Conservation (phyloP, 1,284 basidiomycete genomes). For the Ganoderma multipileum region DNA sequence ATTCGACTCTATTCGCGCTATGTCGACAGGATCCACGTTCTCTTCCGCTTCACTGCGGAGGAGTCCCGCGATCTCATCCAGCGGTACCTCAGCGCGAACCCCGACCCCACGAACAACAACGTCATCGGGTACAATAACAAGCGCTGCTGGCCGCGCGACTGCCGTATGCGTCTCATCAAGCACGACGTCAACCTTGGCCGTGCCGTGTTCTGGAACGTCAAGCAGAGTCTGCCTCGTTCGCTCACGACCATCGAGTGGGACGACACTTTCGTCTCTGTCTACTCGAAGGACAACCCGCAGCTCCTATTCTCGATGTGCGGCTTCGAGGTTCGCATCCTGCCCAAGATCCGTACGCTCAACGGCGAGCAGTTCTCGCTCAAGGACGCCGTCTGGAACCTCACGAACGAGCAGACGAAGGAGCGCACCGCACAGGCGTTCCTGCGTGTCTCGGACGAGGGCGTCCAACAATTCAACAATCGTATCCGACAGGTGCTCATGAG, state of each 20-base stretch:
- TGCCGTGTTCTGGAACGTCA: slow-evolving; percentile 99
- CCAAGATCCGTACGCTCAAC: slow-evolving; percentile 93
- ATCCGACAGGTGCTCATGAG: slow-evolving; percentile 99
- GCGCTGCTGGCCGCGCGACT: slow-evolving; percentile 98
- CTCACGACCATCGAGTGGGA: slow-evolving; percentile 99
- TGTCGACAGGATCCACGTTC: slow-evolving; percentile 91
- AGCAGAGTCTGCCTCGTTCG: slow-evolving; percentile 95
- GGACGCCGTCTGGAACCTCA: slow-evolving; percentile 98
- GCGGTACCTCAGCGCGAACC: slow-evolving; percentile 95
- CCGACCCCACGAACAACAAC: slow-evolving; percentile 98
- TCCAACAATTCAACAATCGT: slow-evolving; percentile 96
- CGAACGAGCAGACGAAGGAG: slow-evolving; percentile 96
- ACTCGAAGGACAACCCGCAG: slow-evolving; percentile 98
- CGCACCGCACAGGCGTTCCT: slow-evolving; percentile 97
- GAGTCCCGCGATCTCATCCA: slow-evolving; percentile 98
- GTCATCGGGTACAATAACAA: slow-evolving; percentile 99
- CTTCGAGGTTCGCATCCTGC: slow-evolving; percentile 97
- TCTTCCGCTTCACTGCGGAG: slow-evolving; percentile 98
- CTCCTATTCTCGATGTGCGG: slow-evolving; percentile 98
- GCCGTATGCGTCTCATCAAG: slow-evolving; percentile 99
- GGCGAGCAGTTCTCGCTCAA: slow-evolving; percentile 96
- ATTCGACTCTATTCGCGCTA: slow-evolving; percentile 96
- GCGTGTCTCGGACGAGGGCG: slow-evolving; percentile 95
- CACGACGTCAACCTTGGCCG: slow-evolving; percentile 99
- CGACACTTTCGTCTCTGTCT: slow-evolving; percentile 95